These are phyloP conservation scores for Penicillium sp. DNA, from an alignment of 2,329 filamentous ascomycete species.

Conservation along the genomic window DNA sequence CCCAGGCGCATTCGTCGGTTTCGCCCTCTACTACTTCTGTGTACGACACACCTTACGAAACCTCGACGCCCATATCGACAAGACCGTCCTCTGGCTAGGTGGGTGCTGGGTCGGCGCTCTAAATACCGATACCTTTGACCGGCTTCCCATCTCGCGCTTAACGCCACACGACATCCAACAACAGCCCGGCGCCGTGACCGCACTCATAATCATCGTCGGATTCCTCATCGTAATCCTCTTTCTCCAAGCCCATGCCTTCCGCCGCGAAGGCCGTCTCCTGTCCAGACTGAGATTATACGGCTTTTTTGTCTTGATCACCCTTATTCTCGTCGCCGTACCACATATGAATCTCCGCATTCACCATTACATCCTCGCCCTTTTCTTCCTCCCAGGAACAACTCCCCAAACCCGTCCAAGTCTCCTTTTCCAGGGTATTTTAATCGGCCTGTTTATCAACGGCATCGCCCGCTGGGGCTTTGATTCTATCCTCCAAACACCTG, in stretches of 20 bases:
- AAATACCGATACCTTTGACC: constrained; percentile 65
- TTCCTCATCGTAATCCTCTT: constrained; percentile 54
- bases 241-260: constrained; percentile 58
- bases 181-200: constrained; percentile 60
- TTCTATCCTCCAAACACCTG: constrained; percentile 59
- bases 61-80: constrained; percentile 60
- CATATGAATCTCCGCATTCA: constrained; percentile 63
- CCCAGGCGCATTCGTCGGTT: constrained; percentile 60
- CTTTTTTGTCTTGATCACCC: constrained; percentile 44
- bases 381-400: constrained; percentile 59
- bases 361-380: constrained; percentile 62
- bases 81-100: constrained; percentile 62
- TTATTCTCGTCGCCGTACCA: constrained; percentile 56
- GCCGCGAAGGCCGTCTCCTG: constrained; percentile 59
- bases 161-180: constrained; percentile 62
- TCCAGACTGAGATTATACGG: constrained; percentile 46
- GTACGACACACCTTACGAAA: constrained; percentile 50
- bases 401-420: constrained; percentile 61
- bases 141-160: constrained; percentile 62
- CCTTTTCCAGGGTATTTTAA: constrained; percentile 61
- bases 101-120: constrained; percentile 62
- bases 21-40: constrained; percentile 58
- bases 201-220: constrained; percentile 56
- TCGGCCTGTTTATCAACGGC: constrained; percentile 65
- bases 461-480: constrained; percentile 66